A percentile compares a stretch with the other conserved stretches of the same genome.
These are phyloP conservation scores for Leishmania lainsoni DNA, from an alignment of 208 protist species.

Conservation along the genomic window DNA sequence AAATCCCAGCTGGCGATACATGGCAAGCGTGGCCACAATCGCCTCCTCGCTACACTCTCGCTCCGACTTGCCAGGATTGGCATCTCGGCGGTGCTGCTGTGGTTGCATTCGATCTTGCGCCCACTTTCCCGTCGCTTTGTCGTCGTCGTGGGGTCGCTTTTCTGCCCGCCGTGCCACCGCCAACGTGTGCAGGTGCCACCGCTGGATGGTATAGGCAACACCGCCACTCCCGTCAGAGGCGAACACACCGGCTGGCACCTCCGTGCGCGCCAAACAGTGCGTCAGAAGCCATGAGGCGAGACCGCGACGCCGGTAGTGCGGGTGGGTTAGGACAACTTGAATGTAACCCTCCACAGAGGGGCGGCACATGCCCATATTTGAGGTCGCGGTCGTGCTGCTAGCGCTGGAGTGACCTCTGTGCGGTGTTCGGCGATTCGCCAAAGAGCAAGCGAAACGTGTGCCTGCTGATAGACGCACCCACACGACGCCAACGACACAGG, in stretches of 20 bases:
- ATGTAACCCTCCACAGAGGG: slow-evolving; percentile 70
- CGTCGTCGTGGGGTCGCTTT: not conserved
- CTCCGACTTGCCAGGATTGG: not conserved
- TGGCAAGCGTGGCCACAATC: slow-evolving; percentile 24
- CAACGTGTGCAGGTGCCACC: slow-evolving; percentile 82
- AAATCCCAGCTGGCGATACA: slow-evolving; percentile 66
- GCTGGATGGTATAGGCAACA: slow-evolving; percentile 20
- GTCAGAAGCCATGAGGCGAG: slow-evolving; percentile 44
- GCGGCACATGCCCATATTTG: not conserved
- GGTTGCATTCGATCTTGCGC: not conserved
- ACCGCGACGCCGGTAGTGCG: slow-evolving; percentile 34
- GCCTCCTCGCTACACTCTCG: not conserved
- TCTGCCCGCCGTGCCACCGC: not conserved
- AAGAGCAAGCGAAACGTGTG: not conserved
- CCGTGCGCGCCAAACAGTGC: slow-evolving; percentile 13
- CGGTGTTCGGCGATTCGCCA: not conserved
- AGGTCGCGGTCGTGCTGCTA: not conserved
- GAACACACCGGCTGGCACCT: slow-evolving; percentile 13
- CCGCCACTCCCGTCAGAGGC: not conserved
- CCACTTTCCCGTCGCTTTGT: not conserved
- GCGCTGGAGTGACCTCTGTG: not conserved
- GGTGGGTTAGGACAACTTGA: slow-evolving; percentile 60
- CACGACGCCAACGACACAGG: slow-evolving; percentile 68
- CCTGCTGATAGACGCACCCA: slow-evolving; percentile 56
- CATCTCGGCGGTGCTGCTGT: not conserved